Conservation (phyloP, 2,329 filamentous ascomycete genomes). For the Pseudocercospora fijiensis region DNA sequence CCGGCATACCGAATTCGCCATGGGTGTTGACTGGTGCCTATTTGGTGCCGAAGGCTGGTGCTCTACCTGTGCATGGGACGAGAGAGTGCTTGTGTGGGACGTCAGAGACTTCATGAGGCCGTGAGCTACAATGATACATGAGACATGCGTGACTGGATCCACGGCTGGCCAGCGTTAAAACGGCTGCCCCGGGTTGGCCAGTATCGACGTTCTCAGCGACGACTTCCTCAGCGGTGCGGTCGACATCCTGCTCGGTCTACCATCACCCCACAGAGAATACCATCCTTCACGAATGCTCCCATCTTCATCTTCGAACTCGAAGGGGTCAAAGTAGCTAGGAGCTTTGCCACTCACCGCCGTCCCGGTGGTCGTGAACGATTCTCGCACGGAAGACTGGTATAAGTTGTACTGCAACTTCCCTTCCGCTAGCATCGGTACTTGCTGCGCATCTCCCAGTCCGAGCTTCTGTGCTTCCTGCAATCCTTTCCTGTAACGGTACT, state of each 20-base stretch:
- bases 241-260: background rate
- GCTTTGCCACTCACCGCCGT: conserved; percentile 1
- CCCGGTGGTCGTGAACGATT: background rate
- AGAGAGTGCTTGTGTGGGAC: conserved; percentile 89
- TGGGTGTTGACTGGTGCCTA: conserved; percentile 95
- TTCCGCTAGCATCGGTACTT: background rate
- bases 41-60: conserved; percentile 96
- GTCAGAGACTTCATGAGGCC: conserved; percentile 63
- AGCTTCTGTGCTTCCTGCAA: background rate
- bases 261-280: background rate
- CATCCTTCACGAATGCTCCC: background rate
- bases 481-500: background rate
- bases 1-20: conserved; percentile 90
- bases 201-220: background rate
- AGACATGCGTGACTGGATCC: background rate
- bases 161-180: background rate
- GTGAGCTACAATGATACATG: conserved; percentile 23
- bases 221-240: background rate
- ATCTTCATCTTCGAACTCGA: conserved; percentile 8
- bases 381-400: conserved; percentile 1
- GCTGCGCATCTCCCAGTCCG: background rate
- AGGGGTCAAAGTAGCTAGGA: background rate
- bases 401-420: background rate
- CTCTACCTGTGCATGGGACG: conserved; percentile 92
- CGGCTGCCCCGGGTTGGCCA: background rate